phyloP scores from a whole-genome alignment of 1,284 basidiomycete species.

The Apiotrichum akiyoshidainum region DNA sequence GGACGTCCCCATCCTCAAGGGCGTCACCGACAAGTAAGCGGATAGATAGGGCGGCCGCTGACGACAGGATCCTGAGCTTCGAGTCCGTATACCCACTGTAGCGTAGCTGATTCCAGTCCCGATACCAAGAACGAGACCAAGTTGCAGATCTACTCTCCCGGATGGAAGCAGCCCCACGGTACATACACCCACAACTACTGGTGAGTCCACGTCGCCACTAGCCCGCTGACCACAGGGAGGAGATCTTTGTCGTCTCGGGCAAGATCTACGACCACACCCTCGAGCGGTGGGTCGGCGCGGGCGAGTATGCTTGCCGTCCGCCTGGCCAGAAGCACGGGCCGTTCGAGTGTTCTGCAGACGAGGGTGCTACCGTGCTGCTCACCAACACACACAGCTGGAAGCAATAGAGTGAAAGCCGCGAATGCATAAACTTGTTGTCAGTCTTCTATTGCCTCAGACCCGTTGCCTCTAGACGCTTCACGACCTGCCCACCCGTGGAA shows the following conservation, averaged over 20 bases:
- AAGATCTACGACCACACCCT: slow-evolving; percentile 56
- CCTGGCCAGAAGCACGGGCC: slow-evolving; percentile 24
- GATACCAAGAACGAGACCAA: slow-evolving; percentile 13
- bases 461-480: too few species aligned
- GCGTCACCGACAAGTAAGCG: slow-evolving; percentile 8
- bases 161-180: slow-evolving; percentile 9
- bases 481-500: too few species aligned
- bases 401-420: too few species aligned
- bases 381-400: too few species aligned
- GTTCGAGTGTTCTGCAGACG: slow-evolving; percentile 8
- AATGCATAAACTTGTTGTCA: too few species aligned
- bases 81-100: slow-evolving; percentile 1
- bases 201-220: neutral
- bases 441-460: too few species aligned
- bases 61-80: slow-evolving; percentile 7
- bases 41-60: neutral
- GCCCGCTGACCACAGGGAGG: slow-evolving; percentile 9
- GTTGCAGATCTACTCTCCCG: slow-evolving; percentile 10
- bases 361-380: neutral
- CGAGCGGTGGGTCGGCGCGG: slow-evolving; percentile 47
- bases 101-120: neutral
- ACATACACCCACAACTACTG: slow-evolving; percentile 8
- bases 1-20: neutral
- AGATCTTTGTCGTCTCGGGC: slow-evolving; percentile 20
- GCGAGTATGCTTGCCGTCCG: slow-evolving; percentile 21